A percentile compares a stretch with the other conserved stretches of the same genome.
phyloP scores from a whole-genome alignment of 2,329 filamentous ascomycete species.

The Gnomoniopsis sp. region DNA sequence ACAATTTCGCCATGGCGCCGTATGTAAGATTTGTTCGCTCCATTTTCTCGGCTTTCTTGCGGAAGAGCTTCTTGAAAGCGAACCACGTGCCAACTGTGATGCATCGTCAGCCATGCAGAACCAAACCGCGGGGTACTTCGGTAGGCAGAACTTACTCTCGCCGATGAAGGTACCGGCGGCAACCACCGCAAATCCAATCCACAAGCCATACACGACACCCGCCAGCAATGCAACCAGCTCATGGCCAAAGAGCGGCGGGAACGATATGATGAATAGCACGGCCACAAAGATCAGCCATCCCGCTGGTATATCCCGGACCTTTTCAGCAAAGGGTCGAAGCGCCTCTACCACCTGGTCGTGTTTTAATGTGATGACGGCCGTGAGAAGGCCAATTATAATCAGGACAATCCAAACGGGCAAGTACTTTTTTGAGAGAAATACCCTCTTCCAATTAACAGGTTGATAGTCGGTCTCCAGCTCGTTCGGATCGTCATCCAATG shows the following conservation, averaged over 20 bases:
- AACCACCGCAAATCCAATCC: slow-evolving; percentile 38
- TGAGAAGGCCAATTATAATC: slow-evolving; percentile 28
- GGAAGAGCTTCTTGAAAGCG: slow-evolving; percentile 35
- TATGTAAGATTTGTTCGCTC: slow-evolving; percentile 39
- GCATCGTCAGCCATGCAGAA: background rate
- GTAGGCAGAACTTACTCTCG: slow-evolving; percentile 27
- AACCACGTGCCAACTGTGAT: slow-evolving; percentile 36
- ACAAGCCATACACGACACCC: slow-evolving; percentile 38
- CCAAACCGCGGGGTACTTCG: background rate
- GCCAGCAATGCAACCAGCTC: slow-evolving; percentile 38
- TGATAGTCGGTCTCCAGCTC: slow-evolving; percentile 30
- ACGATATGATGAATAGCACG: slow-evolving; percentile 36
- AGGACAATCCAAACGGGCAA: slow-evolving; percentile 25
- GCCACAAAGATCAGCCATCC: slow-evolving; percentile 38
- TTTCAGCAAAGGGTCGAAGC: slow-evolving; percentile 33
- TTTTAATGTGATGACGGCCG: slow-evolving; percentile 31
- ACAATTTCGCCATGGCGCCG: slow-evolving; percentile 35
- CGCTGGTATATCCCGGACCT: slow-evolving; percentile 34
- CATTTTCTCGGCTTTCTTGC: slow-evolving; percentile 32
- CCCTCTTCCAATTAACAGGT: slow-evolving; percentile 31
- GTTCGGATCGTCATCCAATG: background rate
- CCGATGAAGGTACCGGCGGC: slow-evolving; percentile 38
- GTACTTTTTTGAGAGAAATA: slow-evolving; percentile 33
- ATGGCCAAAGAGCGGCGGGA: slow-evolving; percentile 40
- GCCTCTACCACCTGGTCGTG: slow-evolving; percentile 35